Conservation (phyloP, 768 basidiomycete genomes). For the Tricholoma sp. region DNA sequence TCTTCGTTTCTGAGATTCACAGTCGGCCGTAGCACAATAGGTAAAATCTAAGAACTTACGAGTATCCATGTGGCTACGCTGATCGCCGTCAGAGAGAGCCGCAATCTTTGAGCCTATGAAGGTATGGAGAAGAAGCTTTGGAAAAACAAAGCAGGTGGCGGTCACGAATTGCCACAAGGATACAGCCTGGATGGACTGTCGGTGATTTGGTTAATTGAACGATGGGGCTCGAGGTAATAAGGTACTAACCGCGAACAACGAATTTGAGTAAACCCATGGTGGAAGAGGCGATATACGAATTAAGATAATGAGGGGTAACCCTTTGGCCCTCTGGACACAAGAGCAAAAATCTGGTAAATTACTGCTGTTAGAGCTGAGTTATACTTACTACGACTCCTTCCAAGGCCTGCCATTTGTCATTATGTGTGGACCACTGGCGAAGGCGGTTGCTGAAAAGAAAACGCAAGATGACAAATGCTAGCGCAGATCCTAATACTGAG, state of each 20-base stretch:
- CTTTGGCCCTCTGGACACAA: conserved; percentile 54
- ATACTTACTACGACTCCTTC: conserved; percentile 67
- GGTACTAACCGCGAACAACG: conserved; percentile 59
- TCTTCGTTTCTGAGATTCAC: conserved; percentile 45
- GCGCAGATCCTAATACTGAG: conserved; percentile 58
- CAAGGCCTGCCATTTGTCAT: conserved; percentile 73
- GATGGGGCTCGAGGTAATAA: conserved; percentile 19
- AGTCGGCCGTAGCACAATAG: not conserved
- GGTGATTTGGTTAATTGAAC: conserved; percentile 1
- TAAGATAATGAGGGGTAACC: conserved; percentile 76
- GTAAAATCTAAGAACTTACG: conserved; percentile 34
- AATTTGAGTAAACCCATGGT: conserved; percentile 85
- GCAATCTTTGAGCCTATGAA: conserved; percentile 79
- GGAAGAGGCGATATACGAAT: conserved; percentile 81
- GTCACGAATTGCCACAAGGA: conserved; percentile 69
- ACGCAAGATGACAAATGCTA: conserved; percentile 59
- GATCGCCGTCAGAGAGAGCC: conserved; percentile 69
- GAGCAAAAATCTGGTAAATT: conserved; percentile 3
- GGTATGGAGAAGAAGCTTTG: conserved; percentile 66
- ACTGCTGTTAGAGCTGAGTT: not conserved
- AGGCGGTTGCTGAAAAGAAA: conserved; percentile 52
- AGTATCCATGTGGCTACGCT: conserved; percentile 70
- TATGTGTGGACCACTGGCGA: conserved; percentile 53
- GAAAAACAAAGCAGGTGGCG: conserved; percentile 68
- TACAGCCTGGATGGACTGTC: conserved; percentile 69